Percentiles rank a stretch among this genome's conserved stretches.
Conservation (phyloP, 768 basidiomycete species). For the Leccinum broughii region DNA sequence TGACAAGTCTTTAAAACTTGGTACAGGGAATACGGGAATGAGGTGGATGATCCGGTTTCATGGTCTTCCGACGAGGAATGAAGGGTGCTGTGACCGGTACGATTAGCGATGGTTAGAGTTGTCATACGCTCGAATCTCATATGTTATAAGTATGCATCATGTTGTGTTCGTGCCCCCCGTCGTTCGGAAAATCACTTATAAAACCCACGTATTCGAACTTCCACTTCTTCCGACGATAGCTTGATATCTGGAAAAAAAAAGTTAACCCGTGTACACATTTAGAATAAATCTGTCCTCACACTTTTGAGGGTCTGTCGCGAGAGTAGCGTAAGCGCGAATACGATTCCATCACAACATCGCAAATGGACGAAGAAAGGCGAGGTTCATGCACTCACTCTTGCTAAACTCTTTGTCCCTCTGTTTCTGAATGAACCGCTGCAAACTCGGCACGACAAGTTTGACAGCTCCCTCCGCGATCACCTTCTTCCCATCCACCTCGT, state of each 20-base stretch:
- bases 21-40: background rate
- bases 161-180: no score
- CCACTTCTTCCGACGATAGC: constrained; percentile 71
- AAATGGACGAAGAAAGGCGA: background rate
- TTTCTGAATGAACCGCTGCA: constrained; percentile 74
- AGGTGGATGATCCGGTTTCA: no score
- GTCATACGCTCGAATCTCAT: no score
- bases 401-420: constrained; percentile 82
- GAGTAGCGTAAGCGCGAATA: constrained; percentile 3
- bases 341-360: background rate
- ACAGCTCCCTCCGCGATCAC: constrained; percentile 71
- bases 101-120: background rate
- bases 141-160: no score
- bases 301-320: constrained; percentile 48
- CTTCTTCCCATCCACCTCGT: constrained; percentile 60
- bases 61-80: background rate
- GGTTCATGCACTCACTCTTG: constrained; percentile 59
- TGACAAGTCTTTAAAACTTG: background rate
- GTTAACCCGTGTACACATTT: constrained; percentile 9
- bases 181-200: constrained; percentile 41
- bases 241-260: constrained; percentile 65
- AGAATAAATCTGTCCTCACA: constrained; percentile 36
- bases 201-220: constrained; percentile 63
- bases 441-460: constrained; percentile 71
- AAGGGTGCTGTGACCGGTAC: background rate